Conservation (phyloP, 805 yeast species). For the Schwanniomyces pseudopolymorphus region DNA sequence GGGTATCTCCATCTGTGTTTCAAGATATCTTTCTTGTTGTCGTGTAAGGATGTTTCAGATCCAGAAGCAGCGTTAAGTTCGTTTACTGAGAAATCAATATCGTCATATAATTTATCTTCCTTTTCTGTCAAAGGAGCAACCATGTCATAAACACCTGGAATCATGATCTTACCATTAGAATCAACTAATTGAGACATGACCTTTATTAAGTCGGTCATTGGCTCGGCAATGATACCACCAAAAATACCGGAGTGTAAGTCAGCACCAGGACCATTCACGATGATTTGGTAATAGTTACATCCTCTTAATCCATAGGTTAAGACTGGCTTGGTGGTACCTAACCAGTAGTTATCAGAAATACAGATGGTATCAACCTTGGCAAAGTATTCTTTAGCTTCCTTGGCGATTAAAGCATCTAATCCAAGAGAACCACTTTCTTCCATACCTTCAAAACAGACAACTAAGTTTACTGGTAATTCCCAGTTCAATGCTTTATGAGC, state of each 20-base stretch:
- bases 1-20: slow-evolving; percentile 99
- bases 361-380: slow-evolving; percentile 91
- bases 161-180: slow-evolving; percentile 74
- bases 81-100: slow-evolving; percentile 78
- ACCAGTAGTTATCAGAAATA: slow-evolving; percentile 97
- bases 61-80: slow-evolving; percentile 91
- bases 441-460: slow-evolving; percentile 97
- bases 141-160: slow-evolving; percentile 91
- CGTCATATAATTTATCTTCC: slow-evolving; percentile 78
- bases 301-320: slow-evolving; percentile 98
- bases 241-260: slow-evolving; percentile 97
- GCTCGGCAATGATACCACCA: slow-evolving; percentile 97
- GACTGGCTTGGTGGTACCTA: slow-evolving; percentile 95
- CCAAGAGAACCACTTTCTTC: slow-evolving; percentile 97
- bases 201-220: slow-evolving; percentile 88
- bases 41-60: slow-evolving; percentile 76
- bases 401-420: slow-evolving; percentile 75
- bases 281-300: slow-evolving; percentile 85
- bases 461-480: slow-evolving; percentile 90
- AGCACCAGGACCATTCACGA: slow-evolving; percentile 88
- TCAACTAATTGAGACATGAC: slow-evolving; percentile 78
- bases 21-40: slow-evolving; percentile 77
- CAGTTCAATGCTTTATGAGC: slow-evolving; percentile 84
- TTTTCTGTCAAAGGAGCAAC: slow-evolving; percentile 87
- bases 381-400: slow-evolving; percentile 79